phyloP scores from a whole-genome alignment of 805 yeast species.

The Monosporozyma aquatica region DNA sequence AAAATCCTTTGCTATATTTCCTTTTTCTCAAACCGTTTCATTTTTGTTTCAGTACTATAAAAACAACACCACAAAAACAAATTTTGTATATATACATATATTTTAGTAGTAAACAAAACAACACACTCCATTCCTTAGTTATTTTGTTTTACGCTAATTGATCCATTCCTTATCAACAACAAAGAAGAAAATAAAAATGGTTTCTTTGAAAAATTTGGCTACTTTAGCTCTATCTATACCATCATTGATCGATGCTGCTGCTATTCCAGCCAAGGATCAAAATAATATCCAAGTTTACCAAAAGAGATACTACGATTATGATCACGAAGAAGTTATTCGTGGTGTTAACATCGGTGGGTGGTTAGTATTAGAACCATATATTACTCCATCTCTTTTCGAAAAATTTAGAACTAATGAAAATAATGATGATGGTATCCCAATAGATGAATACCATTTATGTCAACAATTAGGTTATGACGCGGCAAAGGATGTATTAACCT shows the following conservation, averaged over 20 bases:
- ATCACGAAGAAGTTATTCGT: conserved; percentile 12
- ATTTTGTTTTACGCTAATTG: background rate
- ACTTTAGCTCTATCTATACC: background rate
- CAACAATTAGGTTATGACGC: conserved; percentile 50
- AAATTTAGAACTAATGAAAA: conserved; percentile 33
- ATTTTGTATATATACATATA: no score
- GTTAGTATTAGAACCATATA: conserved; percentile 81
- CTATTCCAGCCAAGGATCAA: conserved; percentile 2
- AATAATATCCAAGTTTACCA: conserved; percentile 1
- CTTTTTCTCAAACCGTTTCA: no score
- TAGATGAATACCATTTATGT: conserved; percentile 73
- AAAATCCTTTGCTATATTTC: no score
- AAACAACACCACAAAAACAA: no score
- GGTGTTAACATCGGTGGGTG: conserved; percentile 89
- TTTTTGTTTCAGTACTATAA: no score
- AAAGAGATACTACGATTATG: conserved; percentile 3
- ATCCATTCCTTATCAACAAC: background rate
- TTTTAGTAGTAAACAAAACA: no score
- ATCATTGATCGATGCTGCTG: background rate
- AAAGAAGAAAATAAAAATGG: background rate
- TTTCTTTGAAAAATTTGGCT: background rate
- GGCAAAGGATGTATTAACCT: conserved; percentile 42
- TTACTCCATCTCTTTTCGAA: conserved; percentile 69
- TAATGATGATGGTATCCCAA: conserved; percentile 44
- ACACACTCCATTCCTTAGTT: background rate